Conservation (phyloP, 225 moss, liverwort and hornwort genomes). For the Polytrichum commune region DNA sequence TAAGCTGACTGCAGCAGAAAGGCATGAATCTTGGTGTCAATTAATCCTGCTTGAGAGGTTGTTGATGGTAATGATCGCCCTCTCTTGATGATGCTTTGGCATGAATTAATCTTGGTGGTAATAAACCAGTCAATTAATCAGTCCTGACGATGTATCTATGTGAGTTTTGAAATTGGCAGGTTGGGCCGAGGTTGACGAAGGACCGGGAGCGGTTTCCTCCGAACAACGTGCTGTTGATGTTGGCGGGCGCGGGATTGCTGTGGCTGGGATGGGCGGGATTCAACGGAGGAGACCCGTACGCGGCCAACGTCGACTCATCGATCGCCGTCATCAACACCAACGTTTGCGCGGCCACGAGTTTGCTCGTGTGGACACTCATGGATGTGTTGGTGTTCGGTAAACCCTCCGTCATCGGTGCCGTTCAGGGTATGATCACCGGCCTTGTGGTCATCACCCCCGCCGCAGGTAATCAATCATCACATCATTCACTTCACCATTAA, state of each 20-base stretch:
- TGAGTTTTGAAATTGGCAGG: slow-evolving; percentile 15
- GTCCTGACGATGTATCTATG: too few relatives aligned
- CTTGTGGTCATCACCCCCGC: slow-evolving; percentile 60
- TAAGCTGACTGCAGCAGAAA: too few relatives aligned
- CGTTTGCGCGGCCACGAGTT: slow-evolving; percentile 51
- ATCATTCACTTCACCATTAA: not conserved
- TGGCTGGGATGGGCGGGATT: slow-evolving; percentile 63
- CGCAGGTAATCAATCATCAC: slow-evolving; percentile 24
- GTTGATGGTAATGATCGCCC: too few relatives aligned
- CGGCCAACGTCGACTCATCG: slow-evolving; percentile 52
- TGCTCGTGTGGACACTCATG: slow-evolving; percentile 45
- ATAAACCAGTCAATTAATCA: too few relatives aligned
- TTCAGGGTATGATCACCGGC: slow-evolving; percentile 62
- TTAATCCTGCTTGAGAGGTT: too few relatives aligned
- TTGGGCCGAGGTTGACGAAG: slow-evolving; percentile 48
- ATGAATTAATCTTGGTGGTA: too few relatives aligned
- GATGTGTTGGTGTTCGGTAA: slow-evolving; percentile 56
- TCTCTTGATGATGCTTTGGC: too few relatives aligned
- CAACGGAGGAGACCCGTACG: slow-evolving; percentile 53
- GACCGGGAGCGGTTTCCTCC: slow-evolving; percentile 54
- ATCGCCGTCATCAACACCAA: slow-evolving; percentile 52
- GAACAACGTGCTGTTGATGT: slow-evolving; percentile 54
- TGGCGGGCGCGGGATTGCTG: slow-evolving; percentile 49
- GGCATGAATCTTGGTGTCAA: too few relatives aligned
- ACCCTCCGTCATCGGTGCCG: slow-evolving; percentile 54